Base-by-base conservation (phyloP, 805 yeast species). In the Candida taoyuanica region DNA sequence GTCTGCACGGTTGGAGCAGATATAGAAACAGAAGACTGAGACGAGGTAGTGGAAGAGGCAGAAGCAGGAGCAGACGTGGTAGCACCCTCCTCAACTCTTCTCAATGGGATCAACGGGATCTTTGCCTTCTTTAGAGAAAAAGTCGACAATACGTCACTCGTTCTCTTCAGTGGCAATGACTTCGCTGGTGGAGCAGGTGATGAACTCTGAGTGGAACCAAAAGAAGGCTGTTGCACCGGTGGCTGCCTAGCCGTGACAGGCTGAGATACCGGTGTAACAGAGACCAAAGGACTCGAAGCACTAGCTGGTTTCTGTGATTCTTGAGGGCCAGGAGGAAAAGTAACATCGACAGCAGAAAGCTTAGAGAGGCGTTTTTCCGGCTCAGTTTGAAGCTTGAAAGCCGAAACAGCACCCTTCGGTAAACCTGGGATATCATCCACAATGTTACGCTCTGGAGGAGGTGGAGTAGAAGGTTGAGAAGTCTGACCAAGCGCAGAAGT, bases 321-420 rank as follows among this genome's bases (percentile, higher is more conserved):
- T n/a, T n/a, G n/a, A n/a, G n/a, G 24, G 36, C 42, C 29, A 19
- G 14, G 15, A 45, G 32, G 13, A 27, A 42, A 6, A 45, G 36
- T 13, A 46, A 23, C 17, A n/a, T 40, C 48, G 14, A 29, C 12
- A 36, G 39, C 48, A 5, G 42, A 24, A 25, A 20, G 25, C 11
- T 40, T 36, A 2, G 40, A 14, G 7, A 14, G 28, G 15, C 15
- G 17, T 19, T 25, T 13, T 17, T 23, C 14, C 5, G 17, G 33
- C 17, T 33, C 36, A 15, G 51, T 43, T 2, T 50, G 42, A 7
- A 57, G 42, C 33, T 57, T 55, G 42, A 63, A 63, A 11, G 61
- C 49, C 4, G 63, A 45, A 7, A 56, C 48, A n/a, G 56, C 47
- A 9, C 62, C 58, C 7, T 53, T 49, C 7, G 63, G 60, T 6